These are phyloP conservation scores for Yarrowia sp. DNA, from an alignment of 805 yeast species.

Conservation along the genomic window DNA sequence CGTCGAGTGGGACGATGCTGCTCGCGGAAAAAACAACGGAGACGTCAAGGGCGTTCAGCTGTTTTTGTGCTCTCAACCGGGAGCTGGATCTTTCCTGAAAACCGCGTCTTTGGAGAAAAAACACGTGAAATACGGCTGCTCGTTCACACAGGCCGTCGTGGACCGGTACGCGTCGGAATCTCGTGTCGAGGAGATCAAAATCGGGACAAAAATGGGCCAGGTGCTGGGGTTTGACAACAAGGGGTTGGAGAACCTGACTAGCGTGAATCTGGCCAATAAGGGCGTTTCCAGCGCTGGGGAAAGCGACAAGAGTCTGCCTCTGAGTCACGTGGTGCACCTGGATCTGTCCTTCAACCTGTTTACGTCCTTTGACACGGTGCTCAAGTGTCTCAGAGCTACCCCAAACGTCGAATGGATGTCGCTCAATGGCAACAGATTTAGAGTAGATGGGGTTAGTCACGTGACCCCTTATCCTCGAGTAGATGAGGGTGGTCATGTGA, in stretches of 20 bases:
- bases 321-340: constrained; percentile 2
- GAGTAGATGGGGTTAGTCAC: not conserved
- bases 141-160: constrained; percentile 60
- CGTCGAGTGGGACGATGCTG: constrained; percentile 81
- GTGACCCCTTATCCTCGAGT: too few relatives aligned
- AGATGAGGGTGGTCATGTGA: too few relatives aligned
- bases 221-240: constrained; percentile 68
- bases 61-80: constrained; percentile 55
- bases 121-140: constrained; percentile 54
- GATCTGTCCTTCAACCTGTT: constrained; percentile 24
- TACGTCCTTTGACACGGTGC: not conserved
- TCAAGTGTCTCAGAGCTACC: not conserved
- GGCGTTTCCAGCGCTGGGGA: not conserved
- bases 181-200: constrained; percentile 27
- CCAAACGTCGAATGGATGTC: constrained; percentile 18
- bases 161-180: constrained; percentile 45
- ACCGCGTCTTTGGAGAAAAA: constrained; percentile 51
- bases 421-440: constrained; percentile 15
- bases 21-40: constrained; percentile 79
- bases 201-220: constrained; percentile 62
- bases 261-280: constrained; percentile 9
- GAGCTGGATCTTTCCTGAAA: constrained; percentile 72
- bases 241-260: constrained; percentile 3
- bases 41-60: constrained; percentile 59
- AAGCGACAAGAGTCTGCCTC: not conserved